Evolutionary conservation across 495 filamentous ascomycete genomes (phyloP).

Genomic region (Lentithecium fluviatile): DNA sequence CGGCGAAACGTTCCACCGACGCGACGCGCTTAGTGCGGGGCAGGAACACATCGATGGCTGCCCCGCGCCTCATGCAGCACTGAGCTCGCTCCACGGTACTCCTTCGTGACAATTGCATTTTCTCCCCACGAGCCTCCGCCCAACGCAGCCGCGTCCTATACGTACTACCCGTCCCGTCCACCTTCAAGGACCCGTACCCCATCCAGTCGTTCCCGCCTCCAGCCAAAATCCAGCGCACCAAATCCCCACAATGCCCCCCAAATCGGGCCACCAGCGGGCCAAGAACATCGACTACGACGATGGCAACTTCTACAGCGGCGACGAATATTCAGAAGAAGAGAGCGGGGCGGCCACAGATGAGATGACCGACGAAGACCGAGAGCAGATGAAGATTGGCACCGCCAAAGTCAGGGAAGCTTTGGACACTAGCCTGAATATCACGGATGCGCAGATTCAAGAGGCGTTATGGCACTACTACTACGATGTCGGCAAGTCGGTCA

Average conservation of each 20-base stretch:
- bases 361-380: slow-evolving; percentile 61
- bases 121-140: too few relatives aligned
- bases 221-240: background rate
- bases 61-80: slow-evolving; percentile 2
- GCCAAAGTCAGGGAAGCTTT: slow-evolving; percentile 56
- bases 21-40: slow-evolving; percentile 3
- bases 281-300: slow-evolving; percentile 44
- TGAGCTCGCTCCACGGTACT: background rate
- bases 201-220: background rate
- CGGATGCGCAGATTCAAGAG: slow-evolving; percentile 77
- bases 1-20: background rate
- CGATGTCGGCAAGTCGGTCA: slow-evolving; percentile 79
- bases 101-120: too few relatives aligned
- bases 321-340: slow-evolving; percentile 38
- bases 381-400: slow-evolving; percentile 58
- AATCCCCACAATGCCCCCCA: slow-evolving; percentile 24
- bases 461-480: slow-evolving; percentile 95
- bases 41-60: slow-evolving; percentile 6
- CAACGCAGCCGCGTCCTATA: too few relatives aligned
- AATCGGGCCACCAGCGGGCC: slow-evolving; percentile 38
- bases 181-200: too few relatives aligned
- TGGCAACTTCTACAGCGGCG: slow-evolving; percentile 36
- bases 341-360: slow-evolving; percentile 42
- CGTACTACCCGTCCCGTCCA: too few relatives aligned
- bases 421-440: slow-evolving; percentile 51